Evolutionary conservation across 441 rosid genomes (phyloP).

Genomic region (Bocquillonia castaneifolia): DNA sequence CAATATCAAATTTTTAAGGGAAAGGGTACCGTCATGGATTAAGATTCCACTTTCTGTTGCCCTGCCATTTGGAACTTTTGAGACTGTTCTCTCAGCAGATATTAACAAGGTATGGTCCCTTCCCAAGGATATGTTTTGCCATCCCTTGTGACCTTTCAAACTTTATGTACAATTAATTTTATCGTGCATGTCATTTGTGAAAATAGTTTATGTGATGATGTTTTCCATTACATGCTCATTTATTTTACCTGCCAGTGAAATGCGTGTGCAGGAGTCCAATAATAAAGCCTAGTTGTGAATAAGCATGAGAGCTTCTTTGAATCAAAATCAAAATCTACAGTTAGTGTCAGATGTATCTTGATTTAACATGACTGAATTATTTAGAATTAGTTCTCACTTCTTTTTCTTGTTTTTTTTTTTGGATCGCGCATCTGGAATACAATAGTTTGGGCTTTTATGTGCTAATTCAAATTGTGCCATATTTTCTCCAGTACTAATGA

Average conservation of each 20-base stretch:
- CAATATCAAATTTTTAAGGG: slow-evolving; percentile 54
- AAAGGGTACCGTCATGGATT: slow-evolving; percentile 75
- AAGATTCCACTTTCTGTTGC: slow-evolving; percentile 68
- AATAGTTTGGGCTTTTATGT: no score
- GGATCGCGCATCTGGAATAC: no score
- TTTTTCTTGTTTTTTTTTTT: no score
- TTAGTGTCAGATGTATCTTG: not conserved
- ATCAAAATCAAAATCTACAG: not conserved
- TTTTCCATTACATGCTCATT: not conserved
- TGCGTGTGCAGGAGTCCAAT: not conserved
- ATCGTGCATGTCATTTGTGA: slow-evolving; percentile 3
- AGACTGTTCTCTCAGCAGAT: slow-evolving; percentile 48
- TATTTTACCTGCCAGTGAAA: not conserved
- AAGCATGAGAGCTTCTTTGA: slow-evolving; percentile 9
- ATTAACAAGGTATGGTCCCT: slow-evolving; percentile 50
- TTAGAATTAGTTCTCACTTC: no score
- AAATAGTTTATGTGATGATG: not conserved
- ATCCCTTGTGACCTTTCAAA: not conserved
- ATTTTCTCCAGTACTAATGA: not conserved
- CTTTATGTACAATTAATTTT: not conserved
- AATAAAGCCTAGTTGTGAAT: not conserved
- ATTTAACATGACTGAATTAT: no score
- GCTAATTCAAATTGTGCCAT: not conserved
- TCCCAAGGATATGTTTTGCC: slow-evolving; percentile 9
- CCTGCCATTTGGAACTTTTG: slow-evolving; percentile 72